Evolutionary conservation across 2,329 filamentous ascomycete species (phyloP).

Genomic region (Botrytis pseudocinerea): DNA sequence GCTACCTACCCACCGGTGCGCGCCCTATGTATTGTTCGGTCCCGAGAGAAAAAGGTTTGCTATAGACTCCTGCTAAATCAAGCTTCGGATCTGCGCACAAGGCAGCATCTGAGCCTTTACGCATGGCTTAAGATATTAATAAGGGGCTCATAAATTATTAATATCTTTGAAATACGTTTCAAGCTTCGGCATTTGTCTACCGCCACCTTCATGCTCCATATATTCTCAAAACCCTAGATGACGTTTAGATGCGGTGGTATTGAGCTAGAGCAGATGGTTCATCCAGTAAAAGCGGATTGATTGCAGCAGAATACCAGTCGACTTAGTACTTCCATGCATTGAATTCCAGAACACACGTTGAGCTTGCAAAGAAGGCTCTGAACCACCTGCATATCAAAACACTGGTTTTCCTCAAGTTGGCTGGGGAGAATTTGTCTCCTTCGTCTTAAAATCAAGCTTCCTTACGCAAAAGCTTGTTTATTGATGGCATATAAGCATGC

Average conservation of each 20-base stretch:
- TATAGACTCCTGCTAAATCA: not conserved
- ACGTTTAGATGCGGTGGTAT: not conserved
- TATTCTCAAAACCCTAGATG: not conserved
- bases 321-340: not conserved
- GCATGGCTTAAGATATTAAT: not conserved
- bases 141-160: not conserved
- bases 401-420: not conserved
- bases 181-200: not conserved
- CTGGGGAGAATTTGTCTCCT: not conserved
- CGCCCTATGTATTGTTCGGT: not conserved
- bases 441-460: not conserved
- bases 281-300: not conserved
- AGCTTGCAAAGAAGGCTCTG: not conserved
- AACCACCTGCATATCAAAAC: not conserved
- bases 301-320: not conserved
- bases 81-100: not conserved
- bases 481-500: not conserved
- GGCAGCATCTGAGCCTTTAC: not conserved
- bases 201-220: not conserved
- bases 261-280: not conserved
- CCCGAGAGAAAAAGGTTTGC: not conserved
- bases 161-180: not conserved
- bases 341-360: not conserved
- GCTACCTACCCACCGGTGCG: not conserved
- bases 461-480: no score